These are phyloP conservation scores for Phalaenopsis equestris DNA, from an alignment of 106 monocot genomes.

Conservation along the genomic window DNA sequence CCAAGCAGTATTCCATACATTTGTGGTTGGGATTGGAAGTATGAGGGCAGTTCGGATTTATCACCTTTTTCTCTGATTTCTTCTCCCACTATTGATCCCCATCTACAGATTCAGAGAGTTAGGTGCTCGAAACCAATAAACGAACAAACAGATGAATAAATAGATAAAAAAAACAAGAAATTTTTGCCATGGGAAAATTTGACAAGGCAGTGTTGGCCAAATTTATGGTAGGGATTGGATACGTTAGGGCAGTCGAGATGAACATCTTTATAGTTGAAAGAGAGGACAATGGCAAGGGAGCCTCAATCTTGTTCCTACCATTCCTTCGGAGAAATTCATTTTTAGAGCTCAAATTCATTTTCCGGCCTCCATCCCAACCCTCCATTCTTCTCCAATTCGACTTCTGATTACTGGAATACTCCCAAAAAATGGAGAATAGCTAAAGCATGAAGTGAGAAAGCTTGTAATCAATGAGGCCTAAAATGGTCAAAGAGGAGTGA, in stretches of 20 bases:
- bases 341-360: neutral
- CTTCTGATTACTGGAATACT: too few relatives aligned
- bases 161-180: neutral
- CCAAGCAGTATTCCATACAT: constrained; percentile 8
- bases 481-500: too few relatives aligned
- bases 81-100: neutral
- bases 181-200: neutral
- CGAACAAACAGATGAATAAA: neutral
- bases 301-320: neutral
- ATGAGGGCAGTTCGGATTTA: constrained; percentile 1
- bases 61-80: neutral
- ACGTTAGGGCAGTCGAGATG: constrained; percentile 4
- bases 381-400: neutral
- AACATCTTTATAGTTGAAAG: constrained; percentile 4
- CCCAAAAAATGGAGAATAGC: too few relatives aligned
- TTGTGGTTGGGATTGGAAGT: constrained; percentile 7
- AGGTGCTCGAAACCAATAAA: neutral
- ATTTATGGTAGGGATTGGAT: constrained; percentile 11
- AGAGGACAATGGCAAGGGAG: constrained; percentile 3
- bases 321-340: neutral
- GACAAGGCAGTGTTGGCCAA: constrained; percentile 3
- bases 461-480: too few relatives aligned
- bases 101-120: neutral
- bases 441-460: too few relatives aligned
- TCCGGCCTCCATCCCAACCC: constrained; percentile 3